Evolutionary conservation across 768 basidiomycete genomes (phyloP).

Genomic region (Collybiopsis confluens): DNA sequence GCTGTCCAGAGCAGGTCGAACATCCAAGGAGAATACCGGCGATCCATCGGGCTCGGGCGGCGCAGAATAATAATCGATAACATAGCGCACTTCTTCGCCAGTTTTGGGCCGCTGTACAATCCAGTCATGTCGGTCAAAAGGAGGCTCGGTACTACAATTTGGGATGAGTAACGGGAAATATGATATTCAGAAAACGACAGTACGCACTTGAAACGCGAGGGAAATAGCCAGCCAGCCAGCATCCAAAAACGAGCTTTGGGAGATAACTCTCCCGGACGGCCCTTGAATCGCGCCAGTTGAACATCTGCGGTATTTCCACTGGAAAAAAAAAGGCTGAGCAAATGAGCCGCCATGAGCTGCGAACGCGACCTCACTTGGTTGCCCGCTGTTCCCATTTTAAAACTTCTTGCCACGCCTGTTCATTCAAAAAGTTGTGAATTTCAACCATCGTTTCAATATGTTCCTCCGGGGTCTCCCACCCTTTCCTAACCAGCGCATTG

Average conservation of each 20-base stretch:
- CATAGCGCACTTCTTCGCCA: slow-evolving; percentile 85
- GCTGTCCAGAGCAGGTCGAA: slow-evolving; percentile 90
- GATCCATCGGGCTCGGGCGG: slow-evolving; percentile 86
- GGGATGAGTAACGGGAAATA: slow-evolving; percentile 5
- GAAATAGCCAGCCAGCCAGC: slow-evolving; percentile 85
- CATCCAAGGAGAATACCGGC: slow-evolving; percentile 93
- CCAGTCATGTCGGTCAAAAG: slow-evolving; percentile 99
- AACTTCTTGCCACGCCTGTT: slow-evolving; percentile 94
- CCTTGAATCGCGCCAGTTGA: slow-evolving; percentile 80
- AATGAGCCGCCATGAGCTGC: slow-evolving; percentile 2
- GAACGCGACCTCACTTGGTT: slow-evolving; percentile 44
- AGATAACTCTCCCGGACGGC: slow-evolving; percentile 87
- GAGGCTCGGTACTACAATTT: slow-evolving; percentile 70
- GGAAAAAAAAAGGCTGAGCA: slow-evolving; percentile 1
- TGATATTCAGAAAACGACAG: background rate
- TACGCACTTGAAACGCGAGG: slow-evolving; percentile 83
- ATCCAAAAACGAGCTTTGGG: slow-evolving; percentile 90
- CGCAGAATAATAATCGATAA: slow-evolving; percentile 98
- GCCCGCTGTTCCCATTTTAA: slow-evolving; percentile 82
- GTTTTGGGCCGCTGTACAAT: slow-evolving; percentile 76
- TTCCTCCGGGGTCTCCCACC: slow-evolving; percentile 96
- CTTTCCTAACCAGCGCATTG: slow-evolving; percentile 93
- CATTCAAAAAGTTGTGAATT: slow-evolving; percentile 97
- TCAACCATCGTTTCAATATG: slow-evolving; percentile 96
- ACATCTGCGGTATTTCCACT: slow-evolving; percentile 56